Conservation (phyloP, 805 yeast genomes). For the Lipomyces yamadae region DNA sequence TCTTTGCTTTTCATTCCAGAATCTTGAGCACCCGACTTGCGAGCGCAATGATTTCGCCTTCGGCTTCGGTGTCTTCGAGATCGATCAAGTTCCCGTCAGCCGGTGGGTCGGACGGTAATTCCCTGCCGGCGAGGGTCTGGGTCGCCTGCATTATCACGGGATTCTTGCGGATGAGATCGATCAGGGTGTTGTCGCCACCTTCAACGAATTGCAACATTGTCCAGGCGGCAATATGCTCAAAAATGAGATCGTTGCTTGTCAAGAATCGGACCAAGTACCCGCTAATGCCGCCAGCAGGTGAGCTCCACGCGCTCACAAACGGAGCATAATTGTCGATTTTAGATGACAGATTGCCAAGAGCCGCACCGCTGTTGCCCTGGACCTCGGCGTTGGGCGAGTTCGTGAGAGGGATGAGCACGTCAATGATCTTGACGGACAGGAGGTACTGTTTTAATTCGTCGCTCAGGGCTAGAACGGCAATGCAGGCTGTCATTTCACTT, state of each 20-base stretch:
- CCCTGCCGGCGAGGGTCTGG: constrained; percentile 44
- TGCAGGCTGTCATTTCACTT: constrained; percentile 94
- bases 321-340: constrained; percentile 82
- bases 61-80: constrained; percentile 35
- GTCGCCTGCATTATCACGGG: constrained; percentile 46
- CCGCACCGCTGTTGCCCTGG: constrained; percentile 98
- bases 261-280: constrained; percentile 83
- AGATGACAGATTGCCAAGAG: constrained; percentile 92
- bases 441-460: constrained; percentile 89
- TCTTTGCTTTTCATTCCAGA: constrained; percentile 16
- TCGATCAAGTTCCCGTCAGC: constrained; percentile 31
- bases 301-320: constrained; percentile 76
- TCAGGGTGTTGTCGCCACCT: constrained; percentile 70
- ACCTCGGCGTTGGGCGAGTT: constrained; percentile 88
- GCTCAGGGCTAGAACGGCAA: constrained; percentile 94
- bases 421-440: constrained; percentile 80
- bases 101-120: constrained; percentile 34
- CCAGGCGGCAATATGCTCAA: constrained; percentile 98
- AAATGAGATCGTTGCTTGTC: constrained; percentile 84
- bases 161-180: constrained; percentile 43
- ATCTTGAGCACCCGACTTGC: constrained; percentile 30
- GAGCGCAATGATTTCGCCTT: constrained; percentile 34
- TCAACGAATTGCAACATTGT: constrained; percentile 91
- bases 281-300: constrained; percentile 81
- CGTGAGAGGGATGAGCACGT: constrained; percentile 90